Percentiles rank a stretch among this genome's conserved stretches.
Evolutionary conservation across 169 alveolate genomes (phyloP).

Genomic region (Amoebophrya sp.): DNA sequence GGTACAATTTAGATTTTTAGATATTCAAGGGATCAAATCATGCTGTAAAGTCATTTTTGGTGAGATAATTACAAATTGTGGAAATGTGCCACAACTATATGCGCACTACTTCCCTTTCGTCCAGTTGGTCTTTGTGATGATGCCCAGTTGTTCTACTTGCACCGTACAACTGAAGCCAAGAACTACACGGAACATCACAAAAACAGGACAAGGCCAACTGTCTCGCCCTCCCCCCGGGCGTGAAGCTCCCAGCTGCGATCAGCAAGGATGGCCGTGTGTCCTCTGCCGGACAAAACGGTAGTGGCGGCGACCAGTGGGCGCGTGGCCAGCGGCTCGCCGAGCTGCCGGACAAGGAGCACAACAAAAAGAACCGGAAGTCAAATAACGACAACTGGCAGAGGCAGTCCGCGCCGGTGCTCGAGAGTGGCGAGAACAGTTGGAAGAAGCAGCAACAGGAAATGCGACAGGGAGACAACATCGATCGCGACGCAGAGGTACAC

Average conservation of each 20-base stretch:
- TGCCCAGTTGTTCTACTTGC: too few relatives aligned
- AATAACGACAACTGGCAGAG: background rate
- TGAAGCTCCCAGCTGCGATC: background rate
- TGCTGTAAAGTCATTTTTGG: too few relatives aligned
- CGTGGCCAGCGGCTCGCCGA: background rate
- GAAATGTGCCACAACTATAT: too few relatives aligned
- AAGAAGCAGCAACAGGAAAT: background rate
- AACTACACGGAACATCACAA: too few relatives aligned
- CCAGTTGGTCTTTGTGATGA: too few relatives aligned
- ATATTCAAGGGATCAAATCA: too few relatives aligned
- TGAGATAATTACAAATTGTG: too few relatives aligned
- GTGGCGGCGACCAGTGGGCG: background rate
- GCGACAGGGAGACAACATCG: too few relatives aligned
- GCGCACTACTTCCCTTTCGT: too few relatives aligned
- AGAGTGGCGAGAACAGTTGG: background rate
- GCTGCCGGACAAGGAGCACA: background rate
- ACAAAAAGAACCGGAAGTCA: background rate
- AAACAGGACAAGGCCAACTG: background rate
- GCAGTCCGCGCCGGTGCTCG: background rate
- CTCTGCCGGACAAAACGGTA: background rate
- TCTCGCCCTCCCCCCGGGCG: background rate
- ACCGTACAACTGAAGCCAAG: too few relatives aligned
- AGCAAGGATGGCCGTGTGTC: background rate
- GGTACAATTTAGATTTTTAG: too few relatives aligned
- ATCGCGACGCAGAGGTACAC: background rate